These are phyloP conservation scores for Calonectria hongkongensis DNA, from an alignment of 2,329 filamentous ascomycete genomes.

Conservation along the genomic window DNA sequence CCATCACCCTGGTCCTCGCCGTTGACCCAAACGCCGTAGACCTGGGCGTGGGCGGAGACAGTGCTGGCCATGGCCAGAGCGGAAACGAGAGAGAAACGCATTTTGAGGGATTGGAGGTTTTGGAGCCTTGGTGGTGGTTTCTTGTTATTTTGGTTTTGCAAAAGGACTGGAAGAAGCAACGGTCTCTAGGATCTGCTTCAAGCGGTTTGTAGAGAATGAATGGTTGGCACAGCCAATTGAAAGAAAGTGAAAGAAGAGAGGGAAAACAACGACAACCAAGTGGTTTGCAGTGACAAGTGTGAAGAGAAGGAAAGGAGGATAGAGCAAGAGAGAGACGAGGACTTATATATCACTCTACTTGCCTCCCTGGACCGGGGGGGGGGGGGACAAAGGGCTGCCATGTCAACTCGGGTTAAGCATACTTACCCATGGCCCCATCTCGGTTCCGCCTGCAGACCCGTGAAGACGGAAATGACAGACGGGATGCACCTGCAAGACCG, in stretches of 20 bases:
- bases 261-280: constrained; percentile 46
- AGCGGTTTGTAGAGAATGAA: constrained; percentile 52
- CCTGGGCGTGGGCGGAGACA: constrained; percentile 67
- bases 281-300: constrained; percentile 53
- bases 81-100: constrained; percentile 60
- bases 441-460: constrained; percentile 25
- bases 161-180: constrained; percentile 53
- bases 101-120: constrained; percentile 51
- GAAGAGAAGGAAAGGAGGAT: constrained; percentile 33
- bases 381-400: background rate
- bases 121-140: constrained; percentile 9
- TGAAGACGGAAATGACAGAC: constrained; percentile 26
- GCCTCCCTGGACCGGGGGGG: constrained; percentile 4
- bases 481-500: constrained; percentile 32
- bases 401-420: constrained; percentile 29
- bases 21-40: constrained; percentile 69
- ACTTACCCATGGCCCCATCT: constrained; percentile 29
- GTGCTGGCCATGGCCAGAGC: constrained; percentile 61
- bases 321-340: constrained; percentile 16
- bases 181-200: constrained; percentile 45
- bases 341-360: constrained; percentile 51
- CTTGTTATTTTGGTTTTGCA: constrained; percentile 32
- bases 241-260: constrained; percentile 52
- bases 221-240: constrained; percentile 55
- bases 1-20: constrained; percentile 66